These are phyloP conservation scores for Aspergillus pseudoglaucus DNA, from an alignment of 2,329 filamentous ascomycete genomes.

Conservation along the genomic window DNA sequence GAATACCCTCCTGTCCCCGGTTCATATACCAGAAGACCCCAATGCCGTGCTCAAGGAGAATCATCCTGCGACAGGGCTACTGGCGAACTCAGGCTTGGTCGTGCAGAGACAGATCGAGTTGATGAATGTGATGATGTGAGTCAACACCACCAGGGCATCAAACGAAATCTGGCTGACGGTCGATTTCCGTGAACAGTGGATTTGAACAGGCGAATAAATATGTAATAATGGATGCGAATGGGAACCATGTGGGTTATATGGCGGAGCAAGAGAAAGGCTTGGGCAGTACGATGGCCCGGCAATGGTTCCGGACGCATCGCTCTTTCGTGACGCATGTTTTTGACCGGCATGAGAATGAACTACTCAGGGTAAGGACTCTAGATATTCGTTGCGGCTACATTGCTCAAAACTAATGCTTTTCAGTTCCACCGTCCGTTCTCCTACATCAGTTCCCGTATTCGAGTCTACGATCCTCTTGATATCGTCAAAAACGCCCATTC, in stretches of 20 bases:
- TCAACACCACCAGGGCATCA: background rate
- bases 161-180: background rate
- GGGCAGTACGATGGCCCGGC: constrained; percentile 50
- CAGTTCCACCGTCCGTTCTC: constrained; percentile 58
- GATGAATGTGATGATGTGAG: constrained; percentile 56
- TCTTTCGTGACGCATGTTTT: constrained; percentile 62
- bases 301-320: constrained; percentile 56
- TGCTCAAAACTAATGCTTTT: background rate
- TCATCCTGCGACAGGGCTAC: constrained; percentile 53
- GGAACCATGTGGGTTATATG: constrained; percentile 58
- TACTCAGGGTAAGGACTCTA: constrained; percentile 41
- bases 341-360: constrained; percentile 54
- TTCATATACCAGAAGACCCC: constrained; percentile 56
- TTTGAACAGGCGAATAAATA: constrained; percentile 64
- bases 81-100: constrained; percentile 57
- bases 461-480: constrained; percentile 49
- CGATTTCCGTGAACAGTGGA: constrained; percentile 31
- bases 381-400: background rate
- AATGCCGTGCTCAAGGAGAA: constrained; percentile 51
- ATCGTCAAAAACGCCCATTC: constrained; percentile 26
- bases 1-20: constrained; percentile 52
- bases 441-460: constrained; percentile 56
- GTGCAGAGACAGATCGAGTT: constrained; percentile 59
- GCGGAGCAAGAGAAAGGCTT: constrained; percentile 58
- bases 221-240: constrained; percentile 58